Percentiles rank a stretch among this genome's conserved stretches.
These are phyloP conservation scores for Leccinum subtestaceum DNA, from an alignment of 768 basidiomycete species.

Conservation along the genomic window DNA sequence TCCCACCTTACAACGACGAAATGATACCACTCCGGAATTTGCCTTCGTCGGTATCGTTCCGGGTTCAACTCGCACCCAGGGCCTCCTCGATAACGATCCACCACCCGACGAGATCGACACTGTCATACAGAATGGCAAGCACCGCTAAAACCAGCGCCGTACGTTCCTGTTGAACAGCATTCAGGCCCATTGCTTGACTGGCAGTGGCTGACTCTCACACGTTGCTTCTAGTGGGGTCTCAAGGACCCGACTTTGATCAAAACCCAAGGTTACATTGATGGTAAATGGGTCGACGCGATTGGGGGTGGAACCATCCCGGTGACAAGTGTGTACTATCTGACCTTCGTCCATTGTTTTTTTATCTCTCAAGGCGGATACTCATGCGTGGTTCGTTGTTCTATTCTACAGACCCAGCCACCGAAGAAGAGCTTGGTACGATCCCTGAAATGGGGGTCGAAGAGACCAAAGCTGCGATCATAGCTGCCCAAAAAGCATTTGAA, in stretches of 20 bases:
- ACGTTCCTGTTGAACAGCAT: slow-evolving; percentile 25
- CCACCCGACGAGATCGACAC: slow-evolving; percentile 8
- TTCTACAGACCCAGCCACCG: slow-evolving; percentile 79
- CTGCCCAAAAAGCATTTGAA: slow-evolving; percentile 77
- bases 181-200: neutral
- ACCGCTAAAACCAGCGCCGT: slow-evolving; percentile 32
- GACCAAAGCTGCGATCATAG: slow-evolving; percentile 79
- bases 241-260: slow-evolving; percentile 76
- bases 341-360: neutral
- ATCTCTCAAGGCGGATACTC: neutral
- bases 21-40: slow-evolving; percentile 17
- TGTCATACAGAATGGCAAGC: slow-evolving; percentile 54
- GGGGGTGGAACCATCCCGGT: slow-evolving; percentile 71
- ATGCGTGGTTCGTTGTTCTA: neutral
- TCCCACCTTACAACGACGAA: neutral
- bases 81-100: slow-evolving; percentile 1
- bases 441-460: slow-evolving; percentile 89
- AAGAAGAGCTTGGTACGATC: slow-evolving; percentile 76
- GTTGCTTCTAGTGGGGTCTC: slow-evolving; percentile 56
- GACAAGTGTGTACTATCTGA: slow-evolving; percentile 52
- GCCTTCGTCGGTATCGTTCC: slow-evolving; percentile 17
- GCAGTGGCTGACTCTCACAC: neutral
- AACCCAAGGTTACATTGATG: slow-evolving; percentile 75
- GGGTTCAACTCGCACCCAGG: slow-evolving; percentile 18
- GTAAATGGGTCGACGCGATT: slow-evolving; percentile 83